Evolutionary conservation across 2,329 filamentous ascomycete species (phyloP).

Genomic region (Aureobasidium sp.): DNA sequence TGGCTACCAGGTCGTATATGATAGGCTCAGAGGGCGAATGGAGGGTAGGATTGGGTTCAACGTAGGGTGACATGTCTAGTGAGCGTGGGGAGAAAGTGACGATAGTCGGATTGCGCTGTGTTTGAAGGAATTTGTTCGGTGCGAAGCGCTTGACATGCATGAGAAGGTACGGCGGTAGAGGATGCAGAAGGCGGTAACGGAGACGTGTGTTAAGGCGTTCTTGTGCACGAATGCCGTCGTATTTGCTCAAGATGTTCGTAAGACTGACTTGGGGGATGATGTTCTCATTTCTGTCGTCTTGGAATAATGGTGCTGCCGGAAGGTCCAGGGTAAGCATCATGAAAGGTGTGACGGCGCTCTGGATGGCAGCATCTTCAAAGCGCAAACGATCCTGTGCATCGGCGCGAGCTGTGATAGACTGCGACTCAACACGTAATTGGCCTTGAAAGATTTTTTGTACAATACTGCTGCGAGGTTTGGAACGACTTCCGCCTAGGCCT

Average conservation of each 20-base stretch:
- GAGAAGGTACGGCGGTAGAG: slow-evolving; percentile 80
- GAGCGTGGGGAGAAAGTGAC: slow-evolving; percentile 86
- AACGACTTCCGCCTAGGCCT: slow-evolving; percentile 81
- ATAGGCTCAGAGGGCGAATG: slow-evolving; percentile 74
- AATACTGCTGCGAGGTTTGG: slow-evolving; percentile 76
- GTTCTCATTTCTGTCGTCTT: slow-evolving; percentile 88
- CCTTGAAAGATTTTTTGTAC: slow-evolving; percentile 93
- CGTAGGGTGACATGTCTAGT: slow-evolving; percentile 83
- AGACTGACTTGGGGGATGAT: slow-evolving; percentile 93
- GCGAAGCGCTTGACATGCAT: slow-evolving; percentile 98
- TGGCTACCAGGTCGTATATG: slow-evolving; percentile 91
- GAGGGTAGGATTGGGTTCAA: slow-evolving; percentile 72
- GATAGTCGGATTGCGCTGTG: slow-evolving; percentile 88
- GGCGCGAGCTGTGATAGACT: slow-evolving; percentile 85
- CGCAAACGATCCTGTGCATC: slow-evolving; percentile 81
- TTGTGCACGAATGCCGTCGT: slow-evolving; percentile 80
- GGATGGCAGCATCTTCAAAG: slow-evolving; percentile 87
- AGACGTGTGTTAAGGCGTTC: slow-evolving; percentile 84
- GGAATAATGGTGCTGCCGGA: slow-evolving; percentile 86
- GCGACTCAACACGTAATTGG: slow-evolving; percentile 82
- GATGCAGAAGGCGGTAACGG: slow-evolving; percentile 82
- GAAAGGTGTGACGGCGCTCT: slow-evolving; percentile 70
- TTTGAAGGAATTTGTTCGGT: slow-evolving; percentile 90
- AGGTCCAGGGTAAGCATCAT: slow-evolving; percentile 90
- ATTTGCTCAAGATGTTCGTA: slow-evolving; percentile 77